Base-by-base conservation (phyloP, 2,329 filamentous ascomycete genomes). In the Fusarium bactridioides region DNA sequence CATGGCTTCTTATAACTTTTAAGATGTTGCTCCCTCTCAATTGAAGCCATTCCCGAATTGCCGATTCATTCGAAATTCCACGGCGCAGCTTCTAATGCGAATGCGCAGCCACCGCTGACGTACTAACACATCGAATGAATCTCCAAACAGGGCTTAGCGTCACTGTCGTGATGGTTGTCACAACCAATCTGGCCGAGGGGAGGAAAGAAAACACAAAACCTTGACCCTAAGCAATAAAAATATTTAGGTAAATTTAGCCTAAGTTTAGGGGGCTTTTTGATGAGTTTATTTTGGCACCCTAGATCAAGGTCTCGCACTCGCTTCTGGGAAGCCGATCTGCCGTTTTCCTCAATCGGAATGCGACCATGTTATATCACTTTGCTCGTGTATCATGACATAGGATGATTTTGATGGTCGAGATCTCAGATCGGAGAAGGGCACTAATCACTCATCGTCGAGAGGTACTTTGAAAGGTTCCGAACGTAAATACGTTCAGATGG, bases 71-170 rank as follows among this genome's bases (percentile, higher is more conserved):
- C 70, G 73, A 75, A 29, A 55, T 68, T 38, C 29, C 29, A 53
- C 33, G 25, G 31, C 38, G 31, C 35, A 40, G 47, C 51, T 56
- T 44, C 59, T 25, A 31, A 64, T 55, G 58, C 68, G 53, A 67
- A 53, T 70, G 69, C 72, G 61, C 69, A 75, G 75, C 64, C 61
- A 55, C 58, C 41, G 25, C 58, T 62, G 65, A 63, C 59, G 69
- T 61, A 57, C 13, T 60, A 29, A 37, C 29, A 47, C 4, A 51
- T 76, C 74, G 75, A 77, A 77, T 68, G 47, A 21, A 29, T 37
- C 40, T 40, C 75, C 65, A 41, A 29, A 70, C 50, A 33, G 15
- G 56, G 74, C 44, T 61, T 77, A 67, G 75, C 59, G 70, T 12
- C 4, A 5, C 8, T 18, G 5, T 9, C 6, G 25, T 40, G 38